Evolutionary conservation across 2,329 filamentous ascomycete genomes (phyloP).

Genomic region (Ciborinia camelliae): DNA sequence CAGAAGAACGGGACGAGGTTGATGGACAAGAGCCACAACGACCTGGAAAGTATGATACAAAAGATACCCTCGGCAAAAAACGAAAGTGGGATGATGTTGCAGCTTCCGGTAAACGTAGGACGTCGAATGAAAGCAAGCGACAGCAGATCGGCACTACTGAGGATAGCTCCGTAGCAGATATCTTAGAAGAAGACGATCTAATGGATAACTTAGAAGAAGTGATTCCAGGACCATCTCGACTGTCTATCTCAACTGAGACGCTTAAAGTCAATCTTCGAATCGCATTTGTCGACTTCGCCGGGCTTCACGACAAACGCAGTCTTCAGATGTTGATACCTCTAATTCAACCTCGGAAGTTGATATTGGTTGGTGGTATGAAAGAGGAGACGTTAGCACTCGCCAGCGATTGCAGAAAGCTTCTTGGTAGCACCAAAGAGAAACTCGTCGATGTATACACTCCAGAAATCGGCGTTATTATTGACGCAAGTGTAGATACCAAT

Average conservation of each 20-base stretch:
- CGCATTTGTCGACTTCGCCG: slow-evolving; percentile 86
- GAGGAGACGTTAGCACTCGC: slow-evolving; percentile 78
- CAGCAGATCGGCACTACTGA: slow-evolving; percentile 44
- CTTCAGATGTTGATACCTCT: slow-evolving; percentile 92
- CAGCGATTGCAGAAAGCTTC: slow-evolving; percentile 70
- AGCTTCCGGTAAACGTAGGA: slow-evolving; percentile 40
- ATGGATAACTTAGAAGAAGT: slow-evolving; percentile 54
- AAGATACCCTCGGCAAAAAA: slow-evolving; percentile 79
- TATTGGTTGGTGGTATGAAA: slow-evolving; percentile 77
- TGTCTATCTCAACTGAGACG: slow-evolving; percentile 60
- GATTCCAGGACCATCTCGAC: slow-evolving; percentile 68
- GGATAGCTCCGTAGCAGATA: slow-evolving; percentile 42
- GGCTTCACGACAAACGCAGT: slow-evolving; percentile 88
- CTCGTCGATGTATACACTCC: slow-evolving; percentile 77
- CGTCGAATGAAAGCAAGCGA: slow-evolving; percentile 54
- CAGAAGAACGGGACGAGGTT: slow-evolving; percentile 81
- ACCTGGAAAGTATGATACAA: slow-evolving; percentile 46
- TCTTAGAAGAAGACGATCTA: slow-evolving; percentile 53
- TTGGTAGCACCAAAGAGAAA: slow-evolving; percentile 47
- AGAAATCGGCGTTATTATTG: slow-evolving; percentile 65
- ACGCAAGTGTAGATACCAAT: slow-evolving; percentile 96
- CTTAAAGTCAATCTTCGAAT: slow-evolving; percentile 71
- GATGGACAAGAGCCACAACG: slow-evolving; percentile 62
- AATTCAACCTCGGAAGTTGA: slow-evolving; percentile 89
- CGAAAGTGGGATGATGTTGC: slow-evolving; percentile 82